phyloP scores from a whole-genome alignment of 768 basidiomycete species.

The Pleurotus salmoneostramineus region DNA sequence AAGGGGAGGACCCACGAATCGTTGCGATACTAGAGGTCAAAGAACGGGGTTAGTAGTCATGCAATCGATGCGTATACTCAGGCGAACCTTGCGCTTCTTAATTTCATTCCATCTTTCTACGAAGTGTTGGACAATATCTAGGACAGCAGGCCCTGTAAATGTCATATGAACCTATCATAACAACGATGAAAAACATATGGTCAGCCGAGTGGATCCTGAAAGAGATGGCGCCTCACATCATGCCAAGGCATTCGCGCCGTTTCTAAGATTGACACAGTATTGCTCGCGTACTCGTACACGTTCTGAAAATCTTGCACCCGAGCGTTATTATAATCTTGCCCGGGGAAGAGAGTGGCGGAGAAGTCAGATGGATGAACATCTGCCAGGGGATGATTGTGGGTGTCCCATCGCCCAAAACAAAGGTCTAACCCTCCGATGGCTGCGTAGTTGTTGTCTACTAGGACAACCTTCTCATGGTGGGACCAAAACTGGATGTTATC shows the following conservation, averaged over 20 bases:
- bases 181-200: background rate
- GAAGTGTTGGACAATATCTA: constrained; percentile 94
- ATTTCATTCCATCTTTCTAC: constrained; percentile 90
- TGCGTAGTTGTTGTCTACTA: constrained; percentile 83
- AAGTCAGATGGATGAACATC: constrained; percentile 92
- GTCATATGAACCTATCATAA: constrained; percentile 73
- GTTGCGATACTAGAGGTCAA: constrained; percentile 32
- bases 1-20: constrained; percentile 36
- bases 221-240: constrained; percentile 56
- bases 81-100: constrained; percentile 69
- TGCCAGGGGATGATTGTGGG: constrained; percentile 82
- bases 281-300: constrained; percentile 74
- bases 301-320: constrained; percentile 81
- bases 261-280: constrained; percentile 63
- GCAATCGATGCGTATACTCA: constrained; percentile 8
- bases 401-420: constrained; percentile 98
- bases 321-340: constrained; percentile 92
- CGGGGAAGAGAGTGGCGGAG: constrained; percentile 80
- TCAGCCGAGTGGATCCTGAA: too few species aligned
- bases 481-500: constrained; percentile 86
- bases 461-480: constrained; percentile 89
- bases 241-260: constrained; percentile 92
- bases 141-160: constrained; percentile 71
- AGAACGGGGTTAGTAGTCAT: background rate
- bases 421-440: constrained; percentile 94